These are phyloP conservation scores for Fusarium camptoceras DNA, from an alignment of 2,329 filamentous ascomycete species.

Conservation along the genomic window DNA sequence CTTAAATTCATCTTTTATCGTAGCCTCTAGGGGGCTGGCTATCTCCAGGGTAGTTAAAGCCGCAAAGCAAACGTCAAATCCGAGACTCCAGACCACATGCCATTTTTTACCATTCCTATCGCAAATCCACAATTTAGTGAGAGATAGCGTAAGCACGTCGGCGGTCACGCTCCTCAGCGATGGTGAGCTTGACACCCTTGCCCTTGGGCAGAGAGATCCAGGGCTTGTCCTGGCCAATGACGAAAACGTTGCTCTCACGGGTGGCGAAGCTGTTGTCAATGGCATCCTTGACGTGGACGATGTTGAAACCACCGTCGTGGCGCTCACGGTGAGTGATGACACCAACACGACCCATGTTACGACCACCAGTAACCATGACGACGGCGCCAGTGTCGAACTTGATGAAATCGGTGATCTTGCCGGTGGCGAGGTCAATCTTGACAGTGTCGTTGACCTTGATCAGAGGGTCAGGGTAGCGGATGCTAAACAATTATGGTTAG, in stretches of 20 bases:
- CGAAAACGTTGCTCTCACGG: constrained; percentile 99
- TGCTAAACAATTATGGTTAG: constrained; percentile 70
- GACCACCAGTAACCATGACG: constrained; percentile 98
- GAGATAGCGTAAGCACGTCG: constrained; percentile 76
- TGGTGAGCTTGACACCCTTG: constrained; percentile 99
- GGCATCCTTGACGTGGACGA: constrained; percentile 99
- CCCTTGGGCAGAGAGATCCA: constrained; percentile 99
- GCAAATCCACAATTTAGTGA: constrained; percentile 58
- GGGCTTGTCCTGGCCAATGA: constrained; percentile 98
- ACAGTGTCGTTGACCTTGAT: constrained; percentile 99
- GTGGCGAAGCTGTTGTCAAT: constrained; percentile 99
- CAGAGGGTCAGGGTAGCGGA: constrained; percentile 97
- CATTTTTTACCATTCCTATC: constrained; percentile 47
- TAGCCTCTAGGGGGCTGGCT: constrained; percentile 52
- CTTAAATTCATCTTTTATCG: constrained; percentile 54
- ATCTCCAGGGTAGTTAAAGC: constrained; percentile 50
- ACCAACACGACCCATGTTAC: constrained; percentile 99
- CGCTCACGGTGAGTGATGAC: constrained; percentile 99
- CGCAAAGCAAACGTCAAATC: constrained; percentile 55
- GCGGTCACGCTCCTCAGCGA: constrained; percentile 99
- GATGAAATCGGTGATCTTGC: constrained; percentile 99
- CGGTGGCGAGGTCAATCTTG: constrained; percentile 96
- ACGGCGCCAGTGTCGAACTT: constrained; percentile 98
- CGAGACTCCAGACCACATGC: constrained; percentile 57
- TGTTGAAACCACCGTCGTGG: constrained; percentile 99